A percentile compares a stretch with the other conserved stretches of the same genome.
These are phyloP conservation scores for Puccinia novopanici DNA, from an alignment of 1,284 basidiomycete species.

Conservation along the genomic window DNA sequence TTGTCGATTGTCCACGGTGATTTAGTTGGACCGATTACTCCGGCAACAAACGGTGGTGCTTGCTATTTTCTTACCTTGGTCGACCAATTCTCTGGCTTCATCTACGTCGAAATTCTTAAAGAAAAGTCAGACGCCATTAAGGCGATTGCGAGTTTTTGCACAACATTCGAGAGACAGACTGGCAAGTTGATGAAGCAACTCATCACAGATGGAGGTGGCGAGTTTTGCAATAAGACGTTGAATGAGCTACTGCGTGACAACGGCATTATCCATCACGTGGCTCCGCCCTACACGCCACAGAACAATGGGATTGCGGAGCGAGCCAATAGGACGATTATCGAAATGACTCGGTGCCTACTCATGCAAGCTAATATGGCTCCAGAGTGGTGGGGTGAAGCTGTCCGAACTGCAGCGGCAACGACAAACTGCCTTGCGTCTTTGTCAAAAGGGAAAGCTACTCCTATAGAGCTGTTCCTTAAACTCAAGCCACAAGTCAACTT, in stretches of 20 bases:
- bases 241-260: too few species aligned
- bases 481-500: neutral
- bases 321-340: conserved; percentile 1
- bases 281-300: conserved; percentile 14
- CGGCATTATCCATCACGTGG: neutral
- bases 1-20: too few species aligned
- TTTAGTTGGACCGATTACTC: too few species aligned
- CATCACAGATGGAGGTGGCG: too few species aligned
- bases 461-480: neutral
- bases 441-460: neutral
- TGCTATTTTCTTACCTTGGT: too few species aligned
- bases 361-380: too few species aligned
- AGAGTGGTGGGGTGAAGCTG: too few species aligned
- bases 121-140: neutral
- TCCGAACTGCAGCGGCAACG: neutral
- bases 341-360: neutral
- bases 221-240: conserved; percentile 8
- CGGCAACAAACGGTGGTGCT: too few species aligned
- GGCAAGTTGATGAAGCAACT: neutral
- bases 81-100: neutral
- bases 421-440: conserved; percentile 5
- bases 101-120: too few species aligned
- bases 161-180: neutral
- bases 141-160: neutral
- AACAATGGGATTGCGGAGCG: conserved; percentile 1